phyloP scores from a whole-genome alignment of 148 eudicot genomes.

The Rhododendron simsii region DNA sequence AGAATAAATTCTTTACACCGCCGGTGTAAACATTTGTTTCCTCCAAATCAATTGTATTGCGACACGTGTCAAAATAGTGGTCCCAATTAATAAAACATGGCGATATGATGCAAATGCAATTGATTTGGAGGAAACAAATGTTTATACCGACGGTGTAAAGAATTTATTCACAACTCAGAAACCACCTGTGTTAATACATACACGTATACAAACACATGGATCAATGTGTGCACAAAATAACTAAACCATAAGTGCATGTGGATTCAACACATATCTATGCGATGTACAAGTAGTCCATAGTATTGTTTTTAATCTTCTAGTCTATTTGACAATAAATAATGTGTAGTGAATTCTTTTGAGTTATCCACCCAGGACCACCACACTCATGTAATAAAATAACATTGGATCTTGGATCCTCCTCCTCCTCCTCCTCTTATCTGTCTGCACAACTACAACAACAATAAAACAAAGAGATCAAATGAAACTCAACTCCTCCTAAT shows the following conservation, averaged over 20 bases:
- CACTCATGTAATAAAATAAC: background rate
- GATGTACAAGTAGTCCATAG: background rate
- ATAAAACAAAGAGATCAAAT: background rate
- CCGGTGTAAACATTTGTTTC: no score
- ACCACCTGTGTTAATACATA: no score
- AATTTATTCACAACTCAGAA: no score
- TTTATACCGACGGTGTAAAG: no score
- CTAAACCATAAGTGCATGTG: background rate
- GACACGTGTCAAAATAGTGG: no score
- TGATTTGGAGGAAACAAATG: no score
- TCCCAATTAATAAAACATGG: no score
- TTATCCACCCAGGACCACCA: background rate
- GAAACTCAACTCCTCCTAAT: background rate
- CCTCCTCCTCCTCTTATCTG: background rate
- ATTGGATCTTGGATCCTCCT: background rate
- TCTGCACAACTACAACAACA: background rate
- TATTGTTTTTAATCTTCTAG: background rate
- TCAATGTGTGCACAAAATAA: background rate
- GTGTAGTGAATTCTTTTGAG: background rate
- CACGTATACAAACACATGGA: no score
- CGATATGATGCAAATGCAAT: no score
- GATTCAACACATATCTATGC: background rate
- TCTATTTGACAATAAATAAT: background rate
- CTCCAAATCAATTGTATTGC: no score
- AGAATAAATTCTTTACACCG: no score